Percentiles rank a stretch among this genome's conserved stretches.
phyloP scores from a whole-genome alignment of 768 basidiomycete genomes.

The Mycena chlorophos region DNA sequence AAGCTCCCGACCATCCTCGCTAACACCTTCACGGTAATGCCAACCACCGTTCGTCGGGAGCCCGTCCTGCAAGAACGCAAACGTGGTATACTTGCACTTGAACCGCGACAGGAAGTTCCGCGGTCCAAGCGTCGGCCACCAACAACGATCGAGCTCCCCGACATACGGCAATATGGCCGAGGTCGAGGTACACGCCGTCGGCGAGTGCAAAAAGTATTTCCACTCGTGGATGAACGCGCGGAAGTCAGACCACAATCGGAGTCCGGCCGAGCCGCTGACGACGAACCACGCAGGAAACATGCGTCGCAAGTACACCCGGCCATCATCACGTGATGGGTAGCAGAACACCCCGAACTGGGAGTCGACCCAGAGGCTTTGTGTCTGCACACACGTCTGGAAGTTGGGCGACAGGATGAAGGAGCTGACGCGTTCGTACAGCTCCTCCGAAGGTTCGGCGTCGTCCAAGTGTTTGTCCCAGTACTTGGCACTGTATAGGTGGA shows the following conservation, averaged over 20 bases:
- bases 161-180: slow-evolving; percentile 10
- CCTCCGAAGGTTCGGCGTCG: slow-evolving; percentile 2
- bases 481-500: slow-evolving; percentile 31
- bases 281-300: slow-evolving; percentile 32
- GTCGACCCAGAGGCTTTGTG: slow-evolving; percentile 34
- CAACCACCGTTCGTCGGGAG: not conserved
- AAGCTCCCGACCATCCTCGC: slow-evolving; percentile 4
- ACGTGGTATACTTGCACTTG: slow-evolving; percentile 7
- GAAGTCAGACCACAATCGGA: slow-evolving; percentile 24
- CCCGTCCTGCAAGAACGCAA: not conserved
- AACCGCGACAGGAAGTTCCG: slow-evolving; percentile 26
- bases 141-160: slow-evolving; percentile 31
- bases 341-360: slow-evolving; percentile 26
- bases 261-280: not conserved
- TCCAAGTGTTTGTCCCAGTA: slow-evolving; percentile 36
- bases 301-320: slow-evolving; percentile 13
- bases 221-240: slow-evolving; percentile 29
- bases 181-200: slow-evolving; percentile 5
- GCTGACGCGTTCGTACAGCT: slow-evolving; percentile 12
- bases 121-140: slow-evolving; percentile 30
- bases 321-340: not conserved
- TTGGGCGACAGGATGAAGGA: slow-evolving; percentile 29
- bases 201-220: slow-evolving; percentile 24
- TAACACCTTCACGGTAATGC: slow-evolving; percentile 4
- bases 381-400: slow-evolving; percentile 33